Conservation (phyloP, 2,329 filamentous ascomycete genomes). For the Pestalotiopsis sp. region DNA sequence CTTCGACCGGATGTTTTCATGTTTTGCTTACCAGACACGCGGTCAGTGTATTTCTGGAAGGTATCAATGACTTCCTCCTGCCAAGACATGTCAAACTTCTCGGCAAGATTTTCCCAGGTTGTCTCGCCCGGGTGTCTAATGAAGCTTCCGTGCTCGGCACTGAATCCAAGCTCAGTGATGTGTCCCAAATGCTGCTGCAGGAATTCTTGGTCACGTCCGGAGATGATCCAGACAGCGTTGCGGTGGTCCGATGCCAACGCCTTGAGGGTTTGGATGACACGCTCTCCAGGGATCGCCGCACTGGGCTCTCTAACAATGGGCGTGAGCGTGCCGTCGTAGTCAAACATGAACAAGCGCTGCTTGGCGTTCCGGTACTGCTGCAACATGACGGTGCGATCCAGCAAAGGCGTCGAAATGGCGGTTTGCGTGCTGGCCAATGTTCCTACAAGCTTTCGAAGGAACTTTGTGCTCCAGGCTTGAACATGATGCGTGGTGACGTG, state of each 20-base stretch:
- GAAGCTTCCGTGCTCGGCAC: constrained; percentile 96
- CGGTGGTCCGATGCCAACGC: constrained; percentile 75
- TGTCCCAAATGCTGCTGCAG: constrained; percentile 90
- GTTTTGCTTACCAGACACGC: constrained; percentile 70
- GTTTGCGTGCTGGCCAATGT: constrained; percentile 79
- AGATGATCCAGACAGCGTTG: constrained; percentile 98
- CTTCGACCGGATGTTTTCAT: neutral
- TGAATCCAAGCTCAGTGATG: constrained; percentile 86
- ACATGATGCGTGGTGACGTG: constrained; percentile 88
- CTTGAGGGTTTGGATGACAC: constrained; percentile 78
- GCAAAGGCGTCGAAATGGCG: constrained; percentile 75
- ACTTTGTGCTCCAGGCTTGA: constrained; percentile 81
- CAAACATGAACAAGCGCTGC: constrained; percentile 94
- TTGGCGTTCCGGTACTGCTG: constrained; percentile 73
- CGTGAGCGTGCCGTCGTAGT: constrained; percentile 96
- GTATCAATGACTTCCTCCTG: constrained; percentile 81
- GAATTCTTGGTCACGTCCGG: constrained; percentile 90
- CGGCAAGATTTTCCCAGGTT: constrained; percentile 87
- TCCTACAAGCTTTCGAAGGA: constrained; percentile 76
- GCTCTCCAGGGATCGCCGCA: constrained; percentile 84
- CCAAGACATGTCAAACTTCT: constrained; percentile 89
- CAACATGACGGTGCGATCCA: constrained; percentile 75
- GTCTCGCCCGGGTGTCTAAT: constrained; percentile 77
- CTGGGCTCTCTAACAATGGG: constrained; percentile 92
- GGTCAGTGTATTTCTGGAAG: constrained; percentile 88